These are phyloP conservation scores for Salix suchowensis DNA, from an alignment of 345 rosid species.

Conservation along the genomic window DNA sequence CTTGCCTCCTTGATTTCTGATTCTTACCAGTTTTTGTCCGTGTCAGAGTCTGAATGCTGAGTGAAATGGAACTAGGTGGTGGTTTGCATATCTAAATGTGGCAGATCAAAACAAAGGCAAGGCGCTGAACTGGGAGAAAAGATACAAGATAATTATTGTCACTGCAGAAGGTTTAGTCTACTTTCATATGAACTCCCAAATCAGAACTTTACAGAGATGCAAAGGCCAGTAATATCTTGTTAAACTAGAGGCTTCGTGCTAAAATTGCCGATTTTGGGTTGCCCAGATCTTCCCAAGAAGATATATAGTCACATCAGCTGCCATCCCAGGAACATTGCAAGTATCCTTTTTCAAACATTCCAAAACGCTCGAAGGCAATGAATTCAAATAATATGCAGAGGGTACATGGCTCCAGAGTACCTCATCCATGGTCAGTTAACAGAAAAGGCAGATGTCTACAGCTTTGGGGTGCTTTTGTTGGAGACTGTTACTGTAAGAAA, in stretches of 20 bases:
- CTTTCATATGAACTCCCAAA: constrained; percentile 67
- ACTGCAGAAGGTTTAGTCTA: constrained; percentile 83
- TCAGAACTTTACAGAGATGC: constrained; percentile 82
- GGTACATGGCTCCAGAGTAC: constrained; percentile 97
- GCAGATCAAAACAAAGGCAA: constrained; percentile 65
- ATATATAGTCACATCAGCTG: constrained; percentile 88
- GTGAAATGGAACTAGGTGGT: neutral
- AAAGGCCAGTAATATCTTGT: constrained; percentile 84
- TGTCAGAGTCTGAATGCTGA: too few relatives aligned
- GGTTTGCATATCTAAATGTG: constrained; percentile 2
- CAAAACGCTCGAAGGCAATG: neutral
- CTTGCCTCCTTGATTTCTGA: neutral
- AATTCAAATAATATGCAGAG: constrained; percentile 41
- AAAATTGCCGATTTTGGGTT: constrained; percentile 94
- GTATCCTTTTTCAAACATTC: constrained; percentile 14
- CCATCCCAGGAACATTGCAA: constrained; percentile 93
- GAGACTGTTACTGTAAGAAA: constrained; percentile 68
- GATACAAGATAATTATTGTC: constrained; percentile 58
- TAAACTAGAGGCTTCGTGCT: constrained; percentile 74
- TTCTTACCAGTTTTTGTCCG: neutral
- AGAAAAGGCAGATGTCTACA: constrained; percentile 86
- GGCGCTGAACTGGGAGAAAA: constrained; percentile 62
- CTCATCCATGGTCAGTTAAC: constrained; percentile 87
- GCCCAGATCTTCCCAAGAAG: constrained; percentile 86
- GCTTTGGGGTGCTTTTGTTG: constrained; percentile 78